phyloP scores from a whole-genome alignment of 1,139 yeast genomes.

The Saccharomyces pastorianus region DNA sequence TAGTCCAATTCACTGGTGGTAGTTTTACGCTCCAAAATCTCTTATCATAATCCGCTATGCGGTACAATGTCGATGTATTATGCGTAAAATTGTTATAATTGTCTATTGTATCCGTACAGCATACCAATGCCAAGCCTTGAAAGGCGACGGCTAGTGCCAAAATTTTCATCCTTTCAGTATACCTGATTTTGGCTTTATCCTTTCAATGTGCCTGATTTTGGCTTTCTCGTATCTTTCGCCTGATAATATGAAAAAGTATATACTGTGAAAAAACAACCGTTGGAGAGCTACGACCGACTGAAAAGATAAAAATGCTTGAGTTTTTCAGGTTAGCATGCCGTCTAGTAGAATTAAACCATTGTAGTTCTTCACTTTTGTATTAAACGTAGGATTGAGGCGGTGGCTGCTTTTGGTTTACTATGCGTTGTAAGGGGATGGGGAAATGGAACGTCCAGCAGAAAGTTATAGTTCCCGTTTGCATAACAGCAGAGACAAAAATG shows the following conservation, averaged over 20 bases:
- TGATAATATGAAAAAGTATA: neutral
- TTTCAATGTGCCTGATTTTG: neutral
- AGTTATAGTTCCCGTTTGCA: neutral
- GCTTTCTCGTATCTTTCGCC: neutral
- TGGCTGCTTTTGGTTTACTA: neutral
- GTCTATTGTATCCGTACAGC: neutral
- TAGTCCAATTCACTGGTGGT: neutral
- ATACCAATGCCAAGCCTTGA: neutral
- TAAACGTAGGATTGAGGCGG: neutral
- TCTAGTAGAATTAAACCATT: neutral
- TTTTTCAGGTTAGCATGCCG: neutral
- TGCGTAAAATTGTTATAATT: neutral
- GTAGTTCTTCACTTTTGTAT: neutral
- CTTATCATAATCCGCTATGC: neutral
- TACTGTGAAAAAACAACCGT: neutral
- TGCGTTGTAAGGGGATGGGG: neutral
- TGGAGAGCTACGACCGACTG: neutral
- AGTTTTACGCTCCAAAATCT: neutral
- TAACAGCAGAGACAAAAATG: neutral
- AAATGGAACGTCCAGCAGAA: neutral
- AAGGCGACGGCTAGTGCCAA: neutral
- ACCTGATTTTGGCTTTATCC: neutral
- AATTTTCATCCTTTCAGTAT: neutral
- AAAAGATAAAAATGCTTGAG: neutral
- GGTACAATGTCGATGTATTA: neutral